These are phyloP conservation scores for Aspergillus uvarum DNA, from an alignment of 2,329 filamentous ascomycete species.

Conservation along the genomic window DNA sequence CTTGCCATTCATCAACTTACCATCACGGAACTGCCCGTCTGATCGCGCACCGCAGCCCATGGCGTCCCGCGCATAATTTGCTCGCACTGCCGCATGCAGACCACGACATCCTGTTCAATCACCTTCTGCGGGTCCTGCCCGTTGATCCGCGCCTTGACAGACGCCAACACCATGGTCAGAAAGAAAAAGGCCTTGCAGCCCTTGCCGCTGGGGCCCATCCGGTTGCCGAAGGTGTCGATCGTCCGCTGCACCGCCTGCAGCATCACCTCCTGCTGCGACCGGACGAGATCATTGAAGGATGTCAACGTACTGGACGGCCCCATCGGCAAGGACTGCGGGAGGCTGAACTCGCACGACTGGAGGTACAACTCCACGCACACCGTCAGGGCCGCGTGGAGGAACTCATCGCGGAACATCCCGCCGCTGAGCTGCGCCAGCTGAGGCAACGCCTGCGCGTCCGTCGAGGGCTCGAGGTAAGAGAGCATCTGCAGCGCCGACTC, in stretches of 20 bases:
- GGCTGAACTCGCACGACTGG: constrained; percentile 28
- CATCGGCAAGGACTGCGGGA: constrained; percentile 6
- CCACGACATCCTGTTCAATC: constrained; percentile 25
- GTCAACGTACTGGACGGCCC: constrained; percentile 13
- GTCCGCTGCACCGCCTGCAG: constrained; percentile 31
- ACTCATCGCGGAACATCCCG: constrained; percentile 38
- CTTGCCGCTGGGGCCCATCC: constrained; percentile 27
- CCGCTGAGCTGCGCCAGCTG: constrained; percentile 33
- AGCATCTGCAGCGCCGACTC: constrained; percentile 38
- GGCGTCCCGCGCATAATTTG: constrained; percentile 25
- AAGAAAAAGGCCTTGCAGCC: constrained; percentile 34
- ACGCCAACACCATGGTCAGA: constrained; percentile 28
- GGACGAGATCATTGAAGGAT: constrained; percentile 31
- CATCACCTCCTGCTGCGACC: constrained; percentile 33
- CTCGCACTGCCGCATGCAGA: constrained; percentile 25
- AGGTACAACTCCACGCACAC: constrained; percentile 35
- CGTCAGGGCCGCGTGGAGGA: constrained; percentile 34
- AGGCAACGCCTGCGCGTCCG: constrained; percentile 24
- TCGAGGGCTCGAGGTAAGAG: constrained; percentile 29
- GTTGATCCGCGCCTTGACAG: constrained; percentile 33
- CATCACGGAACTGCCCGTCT: constrained; percentile 12
- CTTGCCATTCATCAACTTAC: constrained; percentile 14
- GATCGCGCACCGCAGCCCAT: constrained; percentile 23
- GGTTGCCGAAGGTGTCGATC: constrained; percentile 28
- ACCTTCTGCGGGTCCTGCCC: constrained; percentile 29